Base-by-base conservation (phyloP, 2,329 filamentous ascomycete species). In the Cladosporium sp. region DNA sequence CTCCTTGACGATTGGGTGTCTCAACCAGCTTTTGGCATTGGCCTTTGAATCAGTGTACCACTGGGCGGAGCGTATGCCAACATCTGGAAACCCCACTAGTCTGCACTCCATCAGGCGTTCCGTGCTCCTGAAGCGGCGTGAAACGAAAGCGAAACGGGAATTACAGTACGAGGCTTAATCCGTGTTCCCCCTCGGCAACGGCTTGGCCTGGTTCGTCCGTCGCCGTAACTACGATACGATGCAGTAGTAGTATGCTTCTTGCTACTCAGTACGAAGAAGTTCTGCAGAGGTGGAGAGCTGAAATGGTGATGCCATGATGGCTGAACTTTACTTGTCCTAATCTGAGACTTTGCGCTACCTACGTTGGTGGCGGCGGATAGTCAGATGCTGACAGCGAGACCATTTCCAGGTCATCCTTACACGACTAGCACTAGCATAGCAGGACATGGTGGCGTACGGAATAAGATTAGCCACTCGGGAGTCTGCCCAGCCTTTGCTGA, bases 331-430 rank as follows among this genome's bases (percentile, higher is more conserved):
- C 47, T 37, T 28, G 28, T 11, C 14, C 15, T 28, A 34, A 47
- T 30, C 25, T 9, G 17, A 47, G 43, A 50, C 47, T 50, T 50
- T 12, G 47, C 47, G 47, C 47, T 50, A 50, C 47, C 30, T 17
- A 20, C 47, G 47, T 30, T 42, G n/a, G 36, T 30, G 37, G 36
- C 36, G 50, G 50, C 50, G 50, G 36, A 37, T 51, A 39, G 34
- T 51, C 17, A 51, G 49, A 51, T 55, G 51, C 54, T 56, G 42
- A 56, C 54, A 30, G 42, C 22, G 52, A 28, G 30, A 45, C 36
- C n/a, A 22, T 28, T 19, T 36, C 38, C 25, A 37, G 51, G 39
- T 20, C 30, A 36, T 30, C 39, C 51, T 55, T 55, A 45, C 38
- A 36, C 17, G 34, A 39, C 38, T 43, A 12, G 38, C 34, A 28